Percentiles rank a stretch among this genome's conserved stretches.
Conservation (phyloP, 2,329 filamentous ascomycete genomes). For the Cyphellophora europaea region DNA sequence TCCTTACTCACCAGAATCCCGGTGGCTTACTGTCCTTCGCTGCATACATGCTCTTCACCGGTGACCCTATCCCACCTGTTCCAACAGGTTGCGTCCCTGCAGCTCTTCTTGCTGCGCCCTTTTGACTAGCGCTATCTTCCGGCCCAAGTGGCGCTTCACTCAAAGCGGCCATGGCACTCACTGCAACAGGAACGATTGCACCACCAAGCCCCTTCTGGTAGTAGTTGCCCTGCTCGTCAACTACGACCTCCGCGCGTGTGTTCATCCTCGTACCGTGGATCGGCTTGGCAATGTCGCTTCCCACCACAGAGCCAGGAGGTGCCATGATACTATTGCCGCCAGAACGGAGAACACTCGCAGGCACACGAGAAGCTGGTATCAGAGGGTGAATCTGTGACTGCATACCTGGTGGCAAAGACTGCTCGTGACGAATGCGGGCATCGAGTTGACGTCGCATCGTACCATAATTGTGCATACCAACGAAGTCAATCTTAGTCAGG, state of each 20-base stretch:
- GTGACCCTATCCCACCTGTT: background rate
- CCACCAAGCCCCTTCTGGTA: conserved; percentile 14
- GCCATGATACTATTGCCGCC: background rate
- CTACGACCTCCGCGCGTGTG: conserved; percentile 10
- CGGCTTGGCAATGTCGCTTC: conserved; percentile 2
- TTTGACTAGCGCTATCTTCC: conserved; percentile 19
- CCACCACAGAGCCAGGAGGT: conserved; percentile 1
- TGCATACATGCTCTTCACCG: background rate
- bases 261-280: conserved; percentile 13
- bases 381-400: conserved; percentile 3
- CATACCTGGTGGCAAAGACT: conserved; percentile 2
- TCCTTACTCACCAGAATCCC: conserved; percentile 2
- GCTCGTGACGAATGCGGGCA: conserved; percentile 2
- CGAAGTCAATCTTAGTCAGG: conserved; percentile 27
- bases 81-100: background rate
- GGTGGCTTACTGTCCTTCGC: background rate
- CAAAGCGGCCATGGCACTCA: background rate
- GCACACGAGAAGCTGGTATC: background rate
- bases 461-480: conserved; percentile 22
- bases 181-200: conserved; percentile 12
- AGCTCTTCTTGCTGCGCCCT: conserved; percentile 2
- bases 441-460: conserved; percentile 9
- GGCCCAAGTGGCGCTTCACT: conserved; percentile 8
- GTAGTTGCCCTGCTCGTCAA: conserved; percentile 7
- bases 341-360: background rate